phyloP scores from a whole-genome alignment of 108 stramenopile species.

The Mediolabrus comicus region DNA sequence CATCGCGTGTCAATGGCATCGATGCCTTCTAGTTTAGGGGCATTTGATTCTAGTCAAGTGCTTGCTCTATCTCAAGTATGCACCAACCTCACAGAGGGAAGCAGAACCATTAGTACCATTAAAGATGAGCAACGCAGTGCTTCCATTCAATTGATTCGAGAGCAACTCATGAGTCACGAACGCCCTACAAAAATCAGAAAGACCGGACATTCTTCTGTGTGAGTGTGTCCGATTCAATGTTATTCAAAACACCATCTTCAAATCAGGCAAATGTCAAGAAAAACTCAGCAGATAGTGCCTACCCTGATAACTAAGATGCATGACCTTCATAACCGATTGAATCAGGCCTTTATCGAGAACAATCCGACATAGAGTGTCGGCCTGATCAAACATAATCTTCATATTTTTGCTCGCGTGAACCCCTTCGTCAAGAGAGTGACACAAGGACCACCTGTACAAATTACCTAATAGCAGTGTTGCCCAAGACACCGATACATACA shows the following conservation, averaged over 20 bases:
- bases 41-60: slow-evolving; percentile 39
- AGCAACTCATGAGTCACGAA: not conserved
- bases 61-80: slow-evolving; percentile 16
- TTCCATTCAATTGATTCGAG: not conserved
- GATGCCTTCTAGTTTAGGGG: slow-evolving; percentile 27
- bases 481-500: not conserved
- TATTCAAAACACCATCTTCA: slow-evolving; percentile 5
- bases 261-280: slow-evolving; percentile 19
- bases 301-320: slow-evolving; percentile 11
- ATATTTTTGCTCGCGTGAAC: not conserved
- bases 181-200: slow-evolving; percentile 2
- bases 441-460: not conserved
- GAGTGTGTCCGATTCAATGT: slow-evolving; percentile 1
- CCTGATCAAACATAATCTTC: not conserved
- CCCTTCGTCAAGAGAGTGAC: not conserved
- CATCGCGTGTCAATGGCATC: slow-evolving; percentile 28
- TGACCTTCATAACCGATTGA: slow-evolving; percentile 3
- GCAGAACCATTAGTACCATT: not conserved
- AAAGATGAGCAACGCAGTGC: not conserved
- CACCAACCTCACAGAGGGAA: slow-evolving; percentile 8
- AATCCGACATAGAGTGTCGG: slow-evolving; percentile 4
- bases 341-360: slow-evolving; percentile 1
- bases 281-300: slow-evolving; percentile 7
- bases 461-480: not conserved
- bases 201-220: not conserved